Evolutionary conservation across 2,329 filamentous ascomycete species (phyloP).

Genomic region (Pseudogymnoascus sp.): DNA sequence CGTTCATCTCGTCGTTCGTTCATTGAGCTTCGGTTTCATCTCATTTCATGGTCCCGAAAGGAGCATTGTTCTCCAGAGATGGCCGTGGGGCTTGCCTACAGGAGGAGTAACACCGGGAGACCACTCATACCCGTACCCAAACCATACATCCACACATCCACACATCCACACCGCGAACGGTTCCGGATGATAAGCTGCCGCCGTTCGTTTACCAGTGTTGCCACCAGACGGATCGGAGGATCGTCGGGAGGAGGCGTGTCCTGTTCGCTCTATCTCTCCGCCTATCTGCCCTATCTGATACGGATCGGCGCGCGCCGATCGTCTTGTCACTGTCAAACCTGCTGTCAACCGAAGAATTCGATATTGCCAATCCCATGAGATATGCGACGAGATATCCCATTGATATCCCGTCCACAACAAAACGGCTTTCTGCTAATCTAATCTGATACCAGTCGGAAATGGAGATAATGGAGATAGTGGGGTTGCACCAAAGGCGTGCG

Average conservation of each 20-base stretch:
- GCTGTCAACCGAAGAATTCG: not conserved
- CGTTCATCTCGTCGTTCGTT: not conserved
- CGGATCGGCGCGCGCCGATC: not conserved
- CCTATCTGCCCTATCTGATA: conserved; percentile 4
- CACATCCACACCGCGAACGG: not conserved
- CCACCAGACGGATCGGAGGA: not conserved
- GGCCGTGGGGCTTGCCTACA: not conserved
- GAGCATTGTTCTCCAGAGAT: not conserved
- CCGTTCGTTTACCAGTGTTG: not conserved
- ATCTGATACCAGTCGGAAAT: not conserved
- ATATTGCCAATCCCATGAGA: not conserved
- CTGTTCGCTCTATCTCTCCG: not conserved
- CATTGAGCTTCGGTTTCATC: not conserved
- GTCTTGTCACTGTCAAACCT: not conserved
- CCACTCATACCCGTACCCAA: not conserved
- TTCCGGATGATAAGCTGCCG: not conserved
- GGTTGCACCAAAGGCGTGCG: not conserved
- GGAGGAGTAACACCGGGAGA: not conserved
- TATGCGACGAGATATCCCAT: not conserved
- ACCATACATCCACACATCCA: not conserved
- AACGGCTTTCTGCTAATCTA: not conserved
- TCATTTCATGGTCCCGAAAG: not conserved
- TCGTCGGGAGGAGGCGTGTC: not conserved
- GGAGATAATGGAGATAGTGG: not conserved
- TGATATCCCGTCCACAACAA: not conserved